Conservation (phyloP, 169 alveolate genomes). For the Eimeria praecox region DNA sequence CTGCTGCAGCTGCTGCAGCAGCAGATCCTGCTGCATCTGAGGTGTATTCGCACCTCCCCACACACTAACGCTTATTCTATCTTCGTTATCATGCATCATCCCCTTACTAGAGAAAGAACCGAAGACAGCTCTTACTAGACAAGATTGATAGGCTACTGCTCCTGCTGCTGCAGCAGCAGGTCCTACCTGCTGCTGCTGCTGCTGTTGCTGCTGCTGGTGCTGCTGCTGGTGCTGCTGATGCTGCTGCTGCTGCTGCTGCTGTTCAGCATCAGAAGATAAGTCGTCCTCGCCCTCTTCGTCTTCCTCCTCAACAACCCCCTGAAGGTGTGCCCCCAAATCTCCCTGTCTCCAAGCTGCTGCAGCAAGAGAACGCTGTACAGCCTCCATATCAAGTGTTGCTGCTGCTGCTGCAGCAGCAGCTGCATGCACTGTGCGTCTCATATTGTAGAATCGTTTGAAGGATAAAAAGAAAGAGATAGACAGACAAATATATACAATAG, state of each 20-base stretch:
- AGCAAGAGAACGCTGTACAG: constrained; percentile 36
- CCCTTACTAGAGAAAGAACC: constrained; percentile 31
- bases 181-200: neutral
- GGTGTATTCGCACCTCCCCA: constrained; percentile 38
- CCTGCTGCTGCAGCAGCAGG: neutral
- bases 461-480: no score
- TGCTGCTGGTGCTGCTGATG: no score
- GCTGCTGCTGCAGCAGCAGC: no score
- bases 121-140: constrained; percentile 13
- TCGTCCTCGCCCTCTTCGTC: neutral
- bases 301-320: constrained; percentile 7
- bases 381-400: no score
- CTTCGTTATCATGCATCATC: constrained; percentile 51
- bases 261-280: no score
- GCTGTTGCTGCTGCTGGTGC: neutral
- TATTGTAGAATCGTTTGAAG: no score
- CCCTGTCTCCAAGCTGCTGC: constrained; percentile 34
- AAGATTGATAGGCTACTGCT: constrained; percentile 7
- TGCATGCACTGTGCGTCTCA: no score
- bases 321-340: neutral
- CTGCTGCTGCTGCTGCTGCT: no score
- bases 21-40: no score
- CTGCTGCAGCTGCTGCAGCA: constrained; percentile 17
- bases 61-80: constrained; percentile 27
- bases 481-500: no score